Evolutionary conservation across 352 stramenopile species (phyloP).

Genomic region (Phytopythium cucurbitacearum): DNA sequence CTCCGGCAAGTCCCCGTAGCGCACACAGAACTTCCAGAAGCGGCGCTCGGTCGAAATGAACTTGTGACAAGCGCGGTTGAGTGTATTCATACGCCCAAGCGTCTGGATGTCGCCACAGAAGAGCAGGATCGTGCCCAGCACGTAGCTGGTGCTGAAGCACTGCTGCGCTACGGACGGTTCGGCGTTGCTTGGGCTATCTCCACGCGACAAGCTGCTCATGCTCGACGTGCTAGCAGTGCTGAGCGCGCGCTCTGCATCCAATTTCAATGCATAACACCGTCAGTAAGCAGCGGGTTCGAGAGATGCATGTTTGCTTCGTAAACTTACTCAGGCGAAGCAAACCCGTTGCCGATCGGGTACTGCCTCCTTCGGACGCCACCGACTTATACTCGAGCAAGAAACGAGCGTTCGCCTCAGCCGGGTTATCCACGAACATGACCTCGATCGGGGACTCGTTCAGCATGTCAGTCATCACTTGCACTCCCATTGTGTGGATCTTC

Average conservation of each 20-base stretch:
- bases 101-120: slow-evolving; percentile 56
- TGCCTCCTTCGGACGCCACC: slow-evolving; percentile 4
- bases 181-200: slow-evolving; percentile 3
- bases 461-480: slow-evolving; percentile 72
- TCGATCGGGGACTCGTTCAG: slow-evolving; percentile 57
- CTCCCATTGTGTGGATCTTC: slow-evolving; percentile 66
- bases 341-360: slow-evolving; percentile 22
- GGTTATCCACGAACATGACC: slow-evolving; percentile 44
- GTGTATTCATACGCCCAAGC: slow-evolving; percentile 33
- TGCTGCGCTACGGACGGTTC: slow-evolving; percentile 20
- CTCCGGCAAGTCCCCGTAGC: slow-evolving; percentile 59
- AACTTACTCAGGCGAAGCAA: slow-evolving; percentile 49
- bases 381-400: slow-evolving; percentile 65
- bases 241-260: not conserved
- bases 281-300: not conserved
- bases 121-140: slow-evolving; percentile 75
- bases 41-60: slow-evolving; percentile 63
- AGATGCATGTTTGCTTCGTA: too few relatives aligned
- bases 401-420: slow-evolving; percentile 27
- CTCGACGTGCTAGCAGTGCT: slow-evolving; percentile 14
- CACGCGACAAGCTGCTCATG: slow-evolving; percentile 12
- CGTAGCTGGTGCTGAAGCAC: slow-evolving; percentile 53
- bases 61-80: slow-evolving; percentile 51
- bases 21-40: slow-evolving; percentile 81
- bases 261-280: not conserved